Conservation (phyloP, 345 rosid genomes). For the Reutealis trisperma region DNA sequence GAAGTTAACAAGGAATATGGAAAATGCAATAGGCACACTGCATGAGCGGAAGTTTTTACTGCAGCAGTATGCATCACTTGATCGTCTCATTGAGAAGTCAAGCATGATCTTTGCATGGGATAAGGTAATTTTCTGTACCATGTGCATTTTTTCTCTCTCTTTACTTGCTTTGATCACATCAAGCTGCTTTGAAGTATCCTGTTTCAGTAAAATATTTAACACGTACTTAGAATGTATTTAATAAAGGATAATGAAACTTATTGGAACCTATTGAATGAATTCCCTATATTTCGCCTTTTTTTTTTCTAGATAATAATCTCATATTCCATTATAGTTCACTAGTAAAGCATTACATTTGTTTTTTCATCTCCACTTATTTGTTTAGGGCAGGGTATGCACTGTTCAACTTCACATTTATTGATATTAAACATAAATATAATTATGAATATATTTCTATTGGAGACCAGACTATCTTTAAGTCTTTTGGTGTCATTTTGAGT, state of each 20-base stretch:
- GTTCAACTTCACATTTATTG: neutral
- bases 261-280: neutral
- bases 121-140: neutral
- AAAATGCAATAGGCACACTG: conserved; percentile 56
- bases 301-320: neutral
- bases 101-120: conserved; percentile 67
- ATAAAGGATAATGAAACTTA: neutral
- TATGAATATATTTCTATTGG: neutral
- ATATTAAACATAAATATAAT: neutral
- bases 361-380: neutral
- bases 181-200: neutral
- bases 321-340: neutral
- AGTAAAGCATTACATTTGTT: neutral
- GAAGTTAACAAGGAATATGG: conserved; percentile 63
- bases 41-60: conserved; percentile 69
- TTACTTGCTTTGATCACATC: neutral
- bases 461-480: neutral
- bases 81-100: conserved; percentile 78
- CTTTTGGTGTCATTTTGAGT: neutral
- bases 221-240: neutral
- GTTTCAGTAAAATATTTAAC: neutral
- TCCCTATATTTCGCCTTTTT: neutral
- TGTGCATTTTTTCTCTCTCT: neutral
- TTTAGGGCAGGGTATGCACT: neutral
- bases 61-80: conserved; percentile 63